A percentile compares a stretch with the other conserved stretches of the same genome.
phyloP scores from a whole-genome alignment of 2,329 filamentous ascomycete species.

The Neoarthrinium moseri region DNA sequence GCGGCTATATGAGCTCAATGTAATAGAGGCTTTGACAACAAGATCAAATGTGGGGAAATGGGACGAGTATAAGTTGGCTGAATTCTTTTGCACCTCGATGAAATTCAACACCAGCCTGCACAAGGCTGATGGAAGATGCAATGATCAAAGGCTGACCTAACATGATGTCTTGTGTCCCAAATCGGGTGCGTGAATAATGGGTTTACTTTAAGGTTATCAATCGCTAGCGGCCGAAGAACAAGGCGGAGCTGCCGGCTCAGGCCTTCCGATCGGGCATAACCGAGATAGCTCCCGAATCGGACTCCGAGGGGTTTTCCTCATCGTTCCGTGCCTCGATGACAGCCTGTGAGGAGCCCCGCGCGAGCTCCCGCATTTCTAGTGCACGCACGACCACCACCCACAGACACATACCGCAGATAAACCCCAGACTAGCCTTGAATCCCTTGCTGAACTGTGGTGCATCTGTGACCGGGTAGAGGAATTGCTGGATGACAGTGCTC shows the following conservation, averaged over 20 bases:
- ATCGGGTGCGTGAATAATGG: too few relatives aligned
- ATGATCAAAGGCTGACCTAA: too few relatives aligned
- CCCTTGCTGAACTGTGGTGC: conserved; percentile 28
- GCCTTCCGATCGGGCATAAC: neutral
- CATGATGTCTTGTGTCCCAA: too few relatives aligned
- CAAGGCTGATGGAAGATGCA: too few relatives aligned
- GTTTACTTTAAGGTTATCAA: too few relatives aligned
- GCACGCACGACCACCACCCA: conserved; percentile 20
- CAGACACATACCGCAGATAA: conserved; percentile 21
- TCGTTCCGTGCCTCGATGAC: neutral
- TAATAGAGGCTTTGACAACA: too few relatives aligned
- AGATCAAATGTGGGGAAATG: too few relatives aligned
- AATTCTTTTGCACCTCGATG: too few relatives aligned
- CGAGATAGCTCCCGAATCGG: neutral
- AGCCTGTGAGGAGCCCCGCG: neutral
- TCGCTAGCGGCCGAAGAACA: neutral
- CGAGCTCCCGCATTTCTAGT: conserved; percentile 13
- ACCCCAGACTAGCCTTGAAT: conserved; percentile 26
- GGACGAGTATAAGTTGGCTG: too few relatives aligned
- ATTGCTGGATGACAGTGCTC: conserved; percentile 30
- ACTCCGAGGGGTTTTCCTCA: neutral
- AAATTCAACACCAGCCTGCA: too few relatives aligned
- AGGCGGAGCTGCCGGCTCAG: neutral
- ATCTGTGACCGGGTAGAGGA: conserved; percentile 30
- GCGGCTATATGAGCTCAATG: too few relatives aligned